Percentiles rank a stretch among this genome's conserved stretches.
Conservation (phyloP, 1,139 yeast genomes). For the Yamadazyma sp. region DNA sequence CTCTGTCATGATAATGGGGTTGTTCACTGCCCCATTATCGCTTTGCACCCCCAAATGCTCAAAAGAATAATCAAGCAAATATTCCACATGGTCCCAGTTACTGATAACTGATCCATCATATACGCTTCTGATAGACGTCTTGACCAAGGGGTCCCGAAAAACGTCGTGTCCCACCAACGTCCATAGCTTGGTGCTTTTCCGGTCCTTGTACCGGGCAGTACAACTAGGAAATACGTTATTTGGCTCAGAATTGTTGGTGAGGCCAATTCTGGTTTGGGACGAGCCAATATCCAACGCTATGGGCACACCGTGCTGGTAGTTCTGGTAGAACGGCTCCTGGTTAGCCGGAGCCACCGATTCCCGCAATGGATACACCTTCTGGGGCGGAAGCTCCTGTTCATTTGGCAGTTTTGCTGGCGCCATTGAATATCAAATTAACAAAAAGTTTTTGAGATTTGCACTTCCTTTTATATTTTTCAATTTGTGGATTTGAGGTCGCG, state of each 20-base stretch:
- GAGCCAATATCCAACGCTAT: constrained; percentile 85
- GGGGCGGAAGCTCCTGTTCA: constrained; percentile 42
- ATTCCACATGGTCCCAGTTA: constrained; percentile 91
- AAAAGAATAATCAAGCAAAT: constrained; percentile 78
- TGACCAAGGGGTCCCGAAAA: constrained; percentile 65
- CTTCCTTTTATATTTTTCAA: constrained; percentile 22
- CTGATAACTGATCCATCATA: constrained; percentile 85
- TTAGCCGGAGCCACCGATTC: constrained; percentile 40
- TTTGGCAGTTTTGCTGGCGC: constrained; percentile 2
- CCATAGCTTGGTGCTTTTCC: constrained; percentile 62
- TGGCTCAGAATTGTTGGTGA: constrained; percentile 55
- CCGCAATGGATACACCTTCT: constrained; percentile 48
- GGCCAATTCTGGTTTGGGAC: constrained; percentile 68
- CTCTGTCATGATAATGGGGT: constrained; percentile 84
- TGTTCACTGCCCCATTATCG: constrained; percentile 53
- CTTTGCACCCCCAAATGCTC: constrained; percentile 72
- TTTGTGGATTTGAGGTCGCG: neutral
- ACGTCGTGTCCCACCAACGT: constrained; percentile 85
- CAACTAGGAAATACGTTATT: constrained; percentile 67
- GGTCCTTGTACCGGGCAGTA: constrained; percentile 74
- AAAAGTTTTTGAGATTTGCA: neutral
- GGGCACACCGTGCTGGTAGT: constrained; percentile 60
- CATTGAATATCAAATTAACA: too few species aligned
- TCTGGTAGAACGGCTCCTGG: constrained; percentile 52
- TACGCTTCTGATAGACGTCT: constrained; percentile 72